These are phyloP conservation scores for Plasmodium vivax DNA, from an alignment of 169 alveolate genomes.

Conservation along the genomic window DNA sequence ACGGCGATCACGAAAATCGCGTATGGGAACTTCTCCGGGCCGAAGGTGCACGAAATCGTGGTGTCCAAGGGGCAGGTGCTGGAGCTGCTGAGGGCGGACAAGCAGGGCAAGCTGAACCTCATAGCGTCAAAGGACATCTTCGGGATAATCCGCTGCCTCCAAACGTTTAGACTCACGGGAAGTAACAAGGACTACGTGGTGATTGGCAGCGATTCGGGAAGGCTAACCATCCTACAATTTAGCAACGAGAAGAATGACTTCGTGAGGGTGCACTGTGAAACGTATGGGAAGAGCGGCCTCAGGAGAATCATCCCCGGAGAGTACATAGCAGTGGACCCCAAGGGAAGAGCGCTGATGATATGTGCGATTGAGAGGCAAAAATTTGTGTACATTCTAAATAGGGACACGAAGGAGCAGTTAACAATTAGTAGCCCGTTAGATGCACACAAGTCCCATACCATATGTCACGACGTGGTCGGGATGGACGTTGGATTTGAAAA, in stretches of 20 bases:
- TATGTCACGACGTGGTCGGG: constrained; percentile 94
- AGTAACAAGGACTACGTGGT: constrained; percentile 94
- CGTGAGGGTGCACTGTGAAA: constrained; percentile 96
- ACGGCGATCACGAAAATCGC: constrained; percentile 97
- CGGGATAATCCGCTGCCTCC: constrained; percentile 94
- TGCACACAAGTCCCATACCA: constrained; percentile 96
- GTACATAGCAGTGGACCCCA: constrained; percentile 99
- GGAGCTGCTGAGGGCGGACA: constrained; percentile 95
- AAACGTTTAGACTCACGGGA: constrained; percentile 94
- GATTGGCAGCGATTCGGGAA: constrained; percentile 97
- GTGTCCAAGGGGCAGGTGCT: constrained; percentile 95
- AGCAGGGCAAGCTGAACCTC: constrained; percentile 92
- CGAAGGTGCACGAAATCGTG: constrained; percentile 97
- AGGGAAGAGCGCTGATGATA: constrained; percentile 98
- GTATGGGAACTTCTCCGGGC: constrained; percentile 98
- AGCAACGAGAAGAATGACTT: constrained; percentile 89
- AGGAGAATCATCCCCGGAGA: constrained; percentile 98
- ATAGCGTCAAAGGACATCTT: constrained; percentile 93
- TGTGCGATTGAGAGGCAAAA: constrained; percentile 99
- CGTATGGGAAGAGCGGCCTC: constrained; percentile 98
- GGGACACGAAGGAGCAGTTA: constrained; percentile 94
- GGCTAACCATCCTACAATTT: constrained; percentile 94
- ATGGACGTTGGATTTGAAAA: constrained; percentile 96
- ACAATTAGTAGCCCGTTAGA: constrained; percentile 97
- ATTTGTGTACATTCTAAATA: constrained; percentile 96